Base-by-base conservation (phyloP, 2,329 filamentous ascomycete genomes). In the Sordariomycetes sp. region DNA sequence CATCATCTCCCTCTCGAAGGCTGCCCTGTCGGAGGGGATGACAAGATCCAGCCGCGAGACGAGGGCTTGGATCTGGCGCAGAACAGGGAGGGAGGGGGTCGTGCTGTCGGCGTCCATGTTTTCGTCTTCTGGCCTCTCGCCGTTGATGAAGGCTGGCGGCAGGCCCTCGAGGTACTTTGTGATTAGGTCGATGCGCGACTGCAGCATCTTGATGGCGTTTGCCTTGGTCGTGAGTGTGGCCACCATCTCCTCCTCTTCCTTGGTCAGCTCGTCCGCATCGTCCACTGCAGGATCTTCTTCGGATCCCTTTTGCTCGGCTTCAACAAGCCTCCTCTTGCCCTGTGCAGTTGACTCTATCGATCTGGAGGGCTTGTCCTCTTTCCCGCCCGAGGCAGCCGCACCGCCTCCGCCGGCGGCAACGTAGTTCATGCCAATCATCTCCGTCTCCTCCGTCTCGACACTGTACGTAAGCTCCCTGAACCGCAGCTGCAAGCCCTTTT, bases 371-470 rank as follows among this genome's bases (percentile, higher is more conserved):
- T 61, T 52, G 37, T 66, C 64, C 37, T 66, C 63, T 46, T 58
- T 61, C 35, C 47, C 42, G 8, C 47, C 44, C 19, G 75, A 63
- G 21, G 76, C 76, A 9, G 82, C 79, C 17, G 87, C 88, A 49
- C 85, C 90, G 31, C 84, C 85, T 30, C 83, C 84, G 25, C 84
- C 86, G 34, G 81, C 86, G 1, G 90, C 88, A 15, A 98, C 82
- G 44, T 88, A 94, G 57, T 95, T 87, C 49, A 98, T 85, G 46
- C 85, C 84, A 44, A 98, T 96, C 87, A 95, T 95, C 58, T 98
- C 92, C 2, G 88, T 88, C 56, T 96, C 88, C 8, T 86, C 86
- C 1, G 88, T 94, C 61, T 96, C 92, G 3, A 96, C 79, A 1
- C 82, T 82, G 56, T 92, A 96, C 2, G 82, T 76, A 8, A 96